Evolutionary conservation across 495 filamentous ascomycete species (phyloP), one percentile per base, ranked within the genome.

Genomic region (Delitschia confertaspora): DNA sequence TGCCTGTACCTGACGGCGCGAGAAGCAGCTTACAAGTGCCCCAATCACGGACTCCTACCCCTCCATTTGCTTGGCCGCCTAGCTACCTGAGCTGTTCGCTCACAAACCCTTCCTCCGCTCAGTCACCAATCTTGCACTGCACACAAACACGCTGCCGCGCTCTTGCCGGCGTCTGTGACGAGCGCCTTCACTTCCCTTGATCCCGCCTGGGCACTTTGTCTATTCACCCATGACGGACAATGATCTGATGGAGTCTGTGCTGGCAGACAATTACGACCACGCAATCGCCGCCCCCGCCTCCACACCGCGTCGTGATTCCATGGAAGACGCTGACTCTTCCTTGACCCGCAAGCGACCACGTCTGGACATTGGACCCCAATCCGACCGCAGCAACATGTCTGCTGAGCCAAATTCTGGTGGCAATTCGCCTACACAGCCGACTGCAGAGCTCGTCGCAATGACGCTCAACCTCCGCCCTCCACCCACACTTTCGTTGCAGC

Each of bases 331-430:
- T 33, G 65, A 74, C 51, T 62, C 69, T 40, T 68, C 72, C 38
- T 62, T 64, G 37, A 74, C 69, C 47, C 69, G 75, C 56, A 80
- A 80, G 64, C 73, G 76, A 48, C 76, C 73, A 35, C 75, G 76
- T 56, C 69, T 80, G 41, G 75, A 80, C 60, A 74, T 67, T 60
- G 73, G 72, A 49, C 66, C 63, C 50, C 60, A n/a, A n/a, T n/a
- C 62, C 45, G 58, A 63, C 27, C 63, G 62, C 38, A 47, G 64
- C 67, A 60, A 59, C 61, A 65, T 71, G 62, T 71, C 59, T 21
- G 40, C 48, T 13, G 49, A 53, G 18, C 21, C 30, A 13, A 32
- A 41, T 29, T 29, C 40, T 41, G 61, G 65, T 24, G 29, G 40
- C 33, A 36, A 30, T 10, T 32, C 26, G 10, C 21, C 44, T 34